These are phyloP conservation scores for Jackrogersella minutella DNA, from an alignment of 495 filamentous ascomycete species.

Conservation along the genomic window DNA sequence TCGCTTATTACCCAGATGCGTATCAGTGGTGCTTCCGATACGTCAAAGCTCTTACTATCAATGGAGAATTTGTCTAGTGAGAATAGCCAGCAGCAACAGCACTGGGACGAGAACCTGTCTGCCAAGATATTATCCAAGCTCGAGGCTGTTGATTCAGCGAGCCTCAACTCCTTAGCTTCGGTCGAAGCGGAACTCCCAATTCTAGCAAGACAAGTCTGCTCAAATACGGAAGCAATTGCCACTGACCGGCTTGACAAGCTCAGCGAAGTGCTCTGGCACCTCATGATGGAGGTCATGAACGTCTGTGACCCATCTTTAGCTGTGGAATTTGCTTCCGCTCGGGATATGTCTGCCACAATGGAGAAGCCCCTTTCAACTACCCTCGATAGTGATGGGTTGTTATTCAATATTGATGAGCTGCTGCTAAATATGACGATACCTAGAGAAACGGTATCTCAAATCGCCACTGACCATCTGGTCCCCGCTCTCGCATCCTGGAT, in stretches of 20 bases:
- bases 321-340: constrained; percentile 13
- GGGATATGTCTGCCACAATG: neutral
- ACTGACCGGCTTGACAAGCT: constrained; percentile 58
- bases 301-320: constrained; percentile 46
- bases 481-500: constrained; percentile 50
- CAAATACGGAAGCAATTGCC: constrained; percentile 55
- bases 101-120: constrained; percentile 63
- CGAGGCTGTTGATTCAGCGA: constrained; percentile 60
- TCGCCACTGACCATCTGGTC: constrained; percentile 51
- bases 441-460: constrained; percentile 36
- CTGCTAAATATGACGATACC: constrained; percentile 1
- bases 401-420: constrained; percentile 33
- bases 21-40: constrained; percentile 47
- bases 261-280: constrained; percentile 54
- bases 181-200: constrained; percentile 71
- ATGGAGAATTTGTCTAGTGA: constrained; percentile 55
- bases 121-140: constrained; percentile 65
- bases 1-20: constrained; percentile 57
- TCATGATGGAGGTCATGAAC: constrained; percentile 58
- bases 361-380: constrained; percentile 7
- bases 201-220: constrained; percentile 63
- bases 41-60: constrained; percentile 49
- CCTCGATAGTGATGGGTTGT: constrained; percentile 31
- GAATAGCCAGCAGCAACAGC: constrained; percentile 45
- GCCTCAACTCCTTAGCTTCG: constrained; percentile 67